Conservation (phyloP, 305 asterid species). For the Lippia alba region DNA sequence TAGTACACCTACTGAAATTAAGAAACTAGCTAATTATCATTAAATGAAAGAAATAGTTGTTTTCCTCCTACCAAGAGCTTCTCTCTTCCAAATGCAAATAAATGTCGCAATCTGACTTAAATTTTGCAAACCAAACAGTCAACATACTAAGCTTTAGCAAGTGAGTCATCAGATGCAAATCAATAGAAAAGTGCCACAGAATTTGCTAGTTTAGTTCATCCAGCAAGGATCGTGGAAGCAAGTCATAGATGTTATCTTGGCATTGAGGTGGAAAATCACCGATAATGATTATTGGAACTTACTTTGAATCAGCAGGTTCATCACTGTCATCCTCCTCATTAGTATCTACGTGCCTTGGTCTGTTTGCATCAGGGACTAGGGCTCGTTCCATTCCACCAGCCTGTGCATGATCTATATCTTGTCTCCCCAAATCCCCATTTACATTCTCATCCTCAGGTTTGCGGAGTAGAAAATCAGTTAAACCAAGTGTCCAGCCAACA, state of each 20-base stretch:
- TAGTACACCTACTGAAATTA: not conserved
- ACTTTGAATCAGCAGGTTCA: conserved; percentile 79
- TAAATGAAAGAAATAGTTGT: too few species aligned
- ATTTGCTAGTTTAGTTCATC: too few species aligned
- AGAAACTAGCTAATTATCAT: not conserved
- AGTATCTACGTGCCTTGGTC: conserved; percentile 55
- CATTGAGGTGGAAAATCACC: not conserved
- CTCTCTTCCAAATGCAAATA: too few species aligned
- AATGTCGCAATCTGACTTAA: too few species aligned
- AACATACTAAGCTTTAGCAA: too few species aligned
- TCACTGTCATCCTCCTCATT: conserved; percentile 65
- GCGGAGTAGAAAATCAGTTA: conserved; percentile 86
- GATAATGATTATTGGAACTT: conserved; percentile 45
- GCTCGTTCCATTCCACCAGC: conserved; percentile 66
- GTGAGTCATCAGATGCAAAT: too few species aligned
- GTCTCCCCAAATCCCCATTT: conserved; percentile 72
- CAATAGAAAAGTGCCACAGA: too few species aligned
- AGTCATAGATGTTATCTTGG: not conserved
- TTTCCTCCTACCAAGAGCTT: too few species aligned
- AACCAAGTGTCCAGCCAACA: conserved; percentile 95
- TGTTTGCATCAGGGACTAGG: conserved; percentile 60
- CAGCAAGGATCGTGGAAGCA: too few species aligned
- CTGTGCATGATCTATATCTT: conserved; percentile 67
- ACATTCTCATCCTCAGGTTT: conserved; percentile 91
- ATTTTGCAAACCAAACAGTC: too few species aligned